Base-by-base conservation (phyloP, 1,139 yeast genomes). In the Suzukiozyma palmioleophila region DNA sequence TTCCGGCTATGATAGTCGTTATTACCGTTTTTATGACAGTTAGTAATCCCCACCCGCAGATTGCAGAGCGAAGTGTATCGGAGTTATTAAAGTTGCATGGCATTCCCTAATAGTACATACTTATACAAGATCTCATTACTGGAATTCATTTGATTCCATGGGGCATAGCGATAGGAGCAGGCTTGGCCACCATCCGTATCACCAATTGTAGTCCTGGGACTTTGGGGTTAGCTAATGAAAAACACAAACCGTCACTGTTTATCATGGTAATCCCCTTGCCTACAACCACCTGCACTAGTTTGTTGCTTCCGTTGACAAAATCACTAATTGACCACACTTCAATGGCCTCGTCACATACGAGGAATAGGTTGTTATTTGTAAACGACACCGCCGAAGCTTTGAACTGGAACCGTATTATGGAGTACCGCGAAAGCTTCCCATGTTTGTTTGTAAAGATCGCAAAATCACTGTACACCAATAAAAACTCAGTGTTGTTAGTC, bases 181-280 rank as follows among this genome's bases (percentile, higher is more conserved):
- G 16, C 14, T 35, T 35, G 9, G 33, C 33, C 18, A 38, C 43
- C 35, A 54, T 39, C 32, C 50, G 44, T 39, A 75, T 59, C 2
- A 79, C 53, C 40, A 86, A 56, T 55, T 86, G 95, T 45, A 86
- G 63, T 2, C 83, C 89, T 2, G 73, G 65, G 7, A 76, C 72
- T 46, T 65, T 63, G 0, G 96, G 96, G 54, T 87, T 89, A 11
- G 90, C 88, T 69, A 85, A 67, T 2, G 73, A 62, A 26, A 84
- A 62, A 33, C 72, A 66, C 21, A 81, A 64, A 37, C 65, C 65
- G 5, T 74, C 74, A 22, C 62, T 66, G 9, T 57, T 57, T 16
- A 81, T 50, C 48, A 79, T 54, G 26, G 60, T 61, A 27, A 83
- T 70, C 42, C 79, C 81, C 53, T 82, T 84, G 11, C 95, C 95